A percentile compares a stretch with the other conserved stretches of the same genome.
Conservation (phyloP, 2,329 filamentous ascomycete species). For the Epichloe amarillans region DNA sequence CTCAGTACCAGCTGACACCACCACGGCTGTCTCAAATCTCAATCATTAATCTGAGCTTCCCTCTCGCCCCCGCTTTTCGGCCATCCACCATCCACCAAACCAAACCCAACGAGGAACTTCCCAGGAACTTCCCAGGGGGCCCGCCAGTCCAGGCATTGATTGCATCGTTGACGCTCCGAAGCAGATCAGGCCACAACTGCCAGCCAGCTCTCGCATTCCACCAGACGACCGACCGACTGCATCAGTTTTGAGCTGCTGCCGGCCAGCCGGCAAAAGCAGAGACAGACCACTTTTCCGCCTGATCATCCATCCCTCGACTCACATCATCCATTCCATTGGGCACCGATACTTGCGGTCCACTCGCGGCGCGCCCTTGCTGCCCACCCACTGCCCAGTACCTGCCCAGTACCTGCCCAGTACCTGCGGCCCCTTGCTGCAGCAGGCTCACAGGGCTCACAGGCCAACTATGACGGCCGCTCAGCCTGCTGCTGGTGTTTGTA, state of each 20-base stretch:
- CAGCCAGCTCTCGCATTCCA: not conserved
- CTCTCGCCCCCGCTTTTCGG: not conserved
- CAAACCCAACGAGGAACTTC: not conserved
- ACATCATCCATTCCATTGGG: not conserved
- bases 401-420: not conserved
- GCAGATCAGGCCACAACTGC: not conserved
- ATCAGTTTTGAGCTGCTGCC: not conserved
- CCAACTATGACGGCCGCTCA: slow-evolving; percentile 2
- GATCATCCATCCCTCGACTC: not conserved
- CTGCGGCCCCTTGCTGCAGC: not conserved
- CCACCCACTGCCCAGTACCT: not conserved
- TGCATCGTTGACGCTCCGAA: not conserved
- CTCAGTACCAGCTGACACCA: no score
- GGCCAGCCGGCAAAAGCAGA: not conserved
- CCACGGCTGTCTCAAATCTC: no score
- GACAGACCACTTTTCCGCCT: not conserved
- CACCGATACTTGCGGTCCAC: not conserved
- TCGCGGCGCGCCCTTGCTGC: not conserved
- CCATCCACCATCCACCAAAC: not conserved
- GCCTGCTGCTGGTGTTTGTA: not conserved
- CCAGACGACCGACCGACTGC: no score
- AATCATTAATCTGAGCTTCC: not conserved
- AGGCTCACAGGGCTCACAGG: not conserved
- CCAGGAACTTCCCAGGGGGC: not conserved
- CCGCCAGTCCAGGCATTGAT: no score